Base-by-base conservation (phyloP, 805 yeast species). In the Kodamaea restingae region DNA sequence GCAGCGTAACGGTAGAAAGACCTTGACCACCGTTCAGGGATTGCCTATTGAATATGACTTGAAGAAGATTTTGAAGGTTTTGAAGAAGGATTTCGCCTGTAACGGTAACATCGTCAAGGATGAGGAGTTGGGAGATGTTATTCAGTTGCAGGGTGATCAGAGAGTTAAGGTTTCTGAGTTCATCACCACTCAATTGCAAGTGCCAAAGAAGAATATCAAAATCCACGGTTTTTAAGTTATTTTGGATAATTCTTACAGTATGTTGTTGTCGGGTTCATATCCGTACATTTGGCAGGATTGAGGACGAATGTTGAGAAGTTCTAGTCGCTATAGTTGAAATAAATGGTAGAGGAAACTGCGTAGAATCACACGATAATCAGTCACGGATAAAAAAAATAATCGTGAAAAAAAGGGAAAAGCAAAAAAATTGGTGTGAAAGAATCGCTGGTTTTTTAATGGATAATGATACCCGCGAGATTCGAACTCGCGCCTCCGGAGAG, bases 1-100 rank as follows among this genome's bases (percentile, higher is more conserved):
- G 73, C 98, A 91, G 75, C 91, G 98, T 77, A 91, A 93, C 75
- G 98, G 98, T 64, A 90, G 98, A 74, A 91, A 91, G 73, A 91
- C 98, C 48, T 80, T 91, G 64, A 91, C 98, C 51, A 91, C 98
- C 30, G 98, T 91, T 47, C 98, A 93, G 73, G 98, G 98, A 61
- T 78, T 91, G 46, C 97, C 98, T 50, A 80, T 70, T 48, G 98
- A 93, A 67, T 91, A 88, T 69, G 98, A 91, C 64, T 73, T 85
- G 65, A 91, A 91, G 76, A 87, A 91, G 62, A 88, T 91, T 56
- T 75, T 91, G 56, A 87, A 88, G 67, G 95, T 88, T 44, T 75
- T 91, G 60, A 91, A 93, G 80, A 93, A 93, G 70, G 98, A 93
- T 65, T 91, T 93, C 64, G 98, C 97, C 51, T 93, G 98, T 72